Base-by-base conservation (phyloP, 441 rosid species). In the Adansonia rubrostipa region DNA sequence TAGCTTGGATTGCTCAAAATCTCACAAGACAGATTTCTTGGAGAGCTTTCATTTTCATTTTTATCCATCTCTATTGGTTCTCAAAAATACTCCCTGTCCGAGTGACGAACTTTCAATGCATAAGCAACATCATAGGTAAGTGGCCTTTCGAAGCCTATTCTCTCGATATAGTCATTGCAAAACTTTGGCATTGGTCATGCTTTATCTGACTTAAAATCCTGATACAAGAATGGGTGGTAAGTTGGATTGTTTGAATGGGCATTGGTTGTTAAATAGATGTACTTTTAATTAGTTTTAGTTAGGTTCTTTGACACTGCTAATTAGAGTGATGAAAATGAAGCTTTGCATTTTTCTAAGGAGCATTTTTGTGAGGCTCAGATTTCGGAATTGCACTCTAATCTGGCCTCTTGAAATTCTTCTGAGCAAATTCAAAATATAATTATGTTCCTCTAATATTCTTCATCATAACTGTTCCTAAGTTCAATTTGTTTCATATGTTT, bases 141-240 rank as follows among this genome's bases (percentile, higher is more conserved):
- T n/a, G n/a, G n/a, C n/a, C n/a, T n/a, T n/a, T n/a, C n/a, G n/a
- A n/a, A n/a, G n/a, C n/a, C n/a, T n/a, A n/a, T n/a, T n/a, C n/a
- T n/a, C n/a, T n/a, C n/a, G n/a, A n/a, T n/a, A n/a, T n/a, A n/a
- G n/a, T n/a, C n/a, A n/a, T n/a, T n/a, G n/a, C n/a, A 97, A 81
- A 97, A 89, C 82, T 82, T 97, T 77, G 87, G 78, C 77, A 77
- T 91, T 77, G 95, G 90, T 84, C 91, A 95, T 71, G 95, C 98
- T 58, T 85, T 95, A 19, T 86, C 89, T 36, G 91, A 90, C 90
- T 44, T 96, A 90, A 62, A 85, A 82, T 76, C 80, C 76, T 17
- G 97, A 90, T 22, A 81, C 84, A 20, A 85, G 85, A 81, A 84
- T 83, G 76, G 73, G 81, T 65, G 98, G 98, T 90, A 79, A 79